Conservation (phyloP, 2,329 filamentous ascomycete genomes). For the Esteya vermicola region DNA sequence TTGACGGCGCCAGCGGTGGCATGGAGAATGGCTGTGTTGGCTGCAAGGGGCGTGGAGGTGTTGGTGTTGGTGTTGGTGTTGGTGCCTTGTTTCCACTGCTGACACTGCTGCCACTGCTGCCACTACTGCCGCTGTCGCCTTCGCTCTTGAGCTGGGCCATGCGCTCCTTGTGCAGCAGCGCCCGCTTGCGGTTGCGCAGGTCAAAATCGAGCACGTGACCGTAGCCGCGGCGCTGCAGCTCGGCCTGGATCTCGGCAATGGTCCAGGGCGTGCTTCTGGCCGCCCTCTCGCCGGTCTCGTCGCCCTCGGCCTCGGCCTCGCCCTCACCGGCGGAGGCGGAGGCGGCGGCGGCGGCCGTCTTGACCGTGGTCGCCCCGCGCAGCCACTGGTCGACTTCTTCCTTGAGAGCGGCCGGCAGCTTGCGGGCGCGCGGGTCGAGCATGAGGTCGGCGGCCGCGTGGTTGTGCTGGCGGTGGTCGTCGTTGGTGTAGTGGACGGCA, state of each 20-base stretch:
- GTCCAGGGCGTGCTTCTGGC: slow-evolving; percentile 6
- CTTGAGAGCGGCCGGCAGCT: slow-evolving; percentile 17
- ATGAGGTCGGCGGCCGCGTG: slow-evolving; percentile 20
- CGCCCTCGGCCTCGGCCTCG: no score
- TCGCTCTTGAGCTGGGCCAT: slow-evolving; percentile 4
- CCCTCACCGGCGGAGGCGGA: neutral
- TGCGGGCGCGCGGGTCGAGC: slow-evolving; percentile 20
- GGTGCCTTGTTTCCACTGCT: no score
- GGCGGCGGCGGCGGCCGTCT: neutral
- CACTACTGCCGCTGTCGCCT: neutral
- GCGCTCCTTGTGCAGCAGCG: slow-evolving; percentile 15
- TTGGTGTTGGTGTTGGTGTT: no score
- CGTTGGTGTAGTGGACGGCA: slow-evolving; percentile 23
- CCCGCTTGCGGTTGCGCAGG: slow-evolving; percentile 21
- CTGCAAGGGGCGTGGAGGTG: no score
- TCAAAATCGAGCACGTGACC: slow-evolving; percentile 22
- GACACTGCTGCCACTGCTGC: neutral
- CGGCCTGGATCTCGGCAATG: slow-evolving; percentile 21
- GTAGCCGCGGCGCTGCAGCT: slow-evolving; percentile 19
- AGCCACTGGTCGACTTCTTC: slow-evolving; percentile 21
- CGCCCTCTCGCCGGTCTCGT: neutral
- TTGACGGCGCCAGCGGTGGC: no score
- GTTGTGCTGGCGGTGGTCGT: slow-evolving; percentile 19
- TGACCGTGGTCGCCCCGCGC: slow-evolving; percentile 7
- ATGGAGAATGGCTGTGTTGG: no score